Evolutionary conservation across 352 stramenopile species (phyloP), one percentile per base, ranked within the genome.

Genomic region (Globisporangium cederbergense): DNA sequence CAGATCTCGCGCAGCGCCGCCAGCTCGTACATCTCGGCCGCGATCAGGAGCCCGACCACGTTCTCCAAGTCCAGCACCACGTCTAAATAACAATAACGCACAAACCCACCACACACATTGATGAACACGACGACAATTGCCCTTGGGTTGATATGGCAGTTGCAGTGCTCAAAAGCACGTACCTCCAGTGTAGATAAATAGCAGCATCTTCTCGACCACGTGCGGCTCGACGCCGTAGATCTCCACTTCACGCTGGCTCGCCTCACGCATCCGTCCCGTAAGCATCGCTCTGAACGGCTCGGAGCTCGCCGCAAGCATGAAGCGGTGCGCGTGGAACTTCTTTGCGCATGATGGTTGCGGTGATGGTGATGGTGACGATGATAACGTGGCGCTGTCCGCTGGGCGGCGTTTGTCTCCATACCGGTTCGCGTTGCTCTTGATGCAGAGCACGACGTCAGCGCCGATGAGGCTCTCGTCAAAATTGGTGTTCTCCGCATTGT

Each of bases 131-230:
- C 13, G 42, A 47, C 16, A n/a, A 18, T 16, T 18, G 43, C 22
- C 43, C 43, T 20, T 49, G 18, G 43, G 43, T 49, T 49, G 43
- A 49, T 4, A 11, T 13, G 36, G 11, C 1, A 42, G 9, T 14
- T 11, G 36, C 36, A 14, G 2, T 42, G 7, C 4, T 49, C 18
- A 9, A 5, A n/a, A 2, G 4, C 11, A 62, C 71, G 22, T 53
- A 85, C 78, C 78, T 67, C 85, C 87, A 5, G 87, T 92, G 68
- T 95, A 95, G 62, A 95, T 93, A 61, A 87, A 95, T 30, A 86
- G 58, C 59, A 95, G 70, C 78, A 95, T 90, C 66, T 94, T 92
- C 62, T 93, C 75, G 50, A 95, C 73, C 61, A 90, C 79, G 4
- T 51, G 62, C 10, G 79, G 62, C 32, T 83, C 78, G 46, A 95